Evolutionary conservation across 768 basidiomycete species (phyloP), one percentile per base, ranked within the genome.

Genomic region (Hebeloma cylindrosporum): DNA sequence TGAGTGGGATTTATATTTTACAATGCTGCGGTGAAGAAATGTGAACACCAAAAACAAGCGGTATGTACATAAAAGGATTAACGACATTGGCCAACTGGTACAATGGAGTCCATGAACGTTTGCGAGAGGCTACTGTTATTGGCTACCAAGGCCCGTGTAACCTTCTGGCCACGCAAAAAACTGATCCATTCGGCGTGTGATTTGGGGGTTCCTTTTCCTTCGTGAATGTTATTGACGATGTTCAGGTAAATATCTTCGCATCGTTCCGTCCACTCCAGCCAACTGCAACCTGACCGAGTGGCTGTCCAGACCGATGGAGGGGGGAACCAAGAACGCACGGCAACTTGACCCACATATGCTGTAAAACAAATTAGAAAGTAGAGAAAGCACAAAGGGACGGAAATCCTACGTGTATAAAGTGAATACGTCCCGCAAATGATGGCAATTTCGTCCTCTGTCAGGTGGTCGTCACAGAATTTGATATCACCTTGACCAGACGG

Each of bases 371-470:
- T 6, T 11, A 16, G 7, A n/a, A 9, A 31, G 34, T 5, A 14
- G 7, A 1, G 9, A 26, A 13, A 40, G 13, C 8, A 20, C 11
- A 7, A 39, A 23, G 16, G 31, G 31, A 30, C 22, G 25, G 9
- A 34, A 40, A 13, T 18, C 30, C 22, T 35, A 40, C 52, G 35
- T 7, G 44, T 48, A 18, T 53, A 53, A 10, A 53, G 30, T 13
- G 40, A 27, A 13, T 53, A 49, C 17, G 47, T 45, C 11, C 52
- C 47, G 20, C 47, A 48, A n/a, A 53, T 46, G 11, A 43, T 37
- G 0, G 52, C 44, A n/a, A 47, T 21, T 21, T 53, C 52, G 29
- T 46, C 3, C 13, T 42, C 52, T 9, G 40, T 49, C 9, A 53
- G 39, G 13, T 46, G 40, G 17, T 53, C 40, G 13, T 53, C 52